These are phyloP conservation scores for Monarda citriodora DNA, from an alignment of 305 asterid species.

Conservation along the genomic window DNA sequence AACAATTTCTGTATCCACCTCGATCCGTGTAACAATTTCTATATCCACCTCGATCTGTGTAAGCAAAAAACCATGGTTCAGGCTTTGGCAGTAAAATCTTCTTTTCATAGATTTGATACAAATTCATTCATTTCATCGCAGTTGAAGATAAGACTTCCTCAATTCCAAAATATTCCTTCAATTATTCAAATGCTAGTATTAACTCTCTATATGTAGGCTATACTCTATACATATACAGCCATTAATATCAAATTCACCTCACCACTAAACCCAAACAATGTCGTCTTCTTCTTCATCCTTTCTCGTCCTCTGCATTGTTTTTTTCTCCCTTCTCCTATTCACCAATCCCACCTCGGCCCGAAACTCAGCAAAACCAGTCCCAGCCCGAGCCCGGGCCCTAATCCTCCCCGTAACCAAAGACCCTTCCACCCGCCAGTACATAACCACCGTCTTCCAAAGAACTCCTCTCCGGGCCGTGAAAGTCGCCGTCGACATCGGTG, in stretches of 20 bases:
- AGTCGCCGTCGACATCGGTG: not conserved
- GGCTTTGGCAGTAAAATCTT: too few species aligned
- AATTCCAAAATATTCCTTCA: too few species aligned
- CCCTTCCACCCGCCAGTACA: not conserved
- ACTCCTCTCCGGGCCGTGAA: not conserved
- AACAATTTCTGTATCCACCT: too few species aligned
- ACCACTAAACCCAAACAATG: not conserved
- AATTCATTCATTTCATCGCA: too few species aligned
- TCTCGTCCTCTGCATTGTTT: not conserved
- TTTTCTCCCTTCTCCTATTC: not conserved
- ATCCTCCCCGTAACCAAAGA: not conserved
- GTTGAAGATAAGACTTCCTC: too few species aligned
- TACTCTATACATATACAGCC: not conserved
- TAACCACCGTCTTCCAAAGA: not conserved
- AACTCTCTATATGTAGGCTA: too few species aligned
- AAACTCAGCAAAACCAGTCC: not conserved
- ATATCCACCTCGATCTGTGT: too few species aligned
- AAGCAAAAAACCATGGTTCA: too few species aligned
- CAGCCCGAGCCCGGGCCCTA: not conserved
- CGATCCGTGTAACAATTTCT: too few species aligned
- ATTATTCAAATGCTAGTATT: too few species aligned
- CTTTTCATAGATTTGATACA: too few species aligned
- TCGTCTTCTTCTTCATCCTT: not conserved
- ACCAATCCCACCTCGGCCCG: not conserved
- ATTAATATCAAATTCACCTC: not conserved